These are phyloP conservation scores for Xylariaceae sp. DNA, from an alignment of 2,329 filamentous ascomycete genomes.

Conservation along the genomic window DNA sequence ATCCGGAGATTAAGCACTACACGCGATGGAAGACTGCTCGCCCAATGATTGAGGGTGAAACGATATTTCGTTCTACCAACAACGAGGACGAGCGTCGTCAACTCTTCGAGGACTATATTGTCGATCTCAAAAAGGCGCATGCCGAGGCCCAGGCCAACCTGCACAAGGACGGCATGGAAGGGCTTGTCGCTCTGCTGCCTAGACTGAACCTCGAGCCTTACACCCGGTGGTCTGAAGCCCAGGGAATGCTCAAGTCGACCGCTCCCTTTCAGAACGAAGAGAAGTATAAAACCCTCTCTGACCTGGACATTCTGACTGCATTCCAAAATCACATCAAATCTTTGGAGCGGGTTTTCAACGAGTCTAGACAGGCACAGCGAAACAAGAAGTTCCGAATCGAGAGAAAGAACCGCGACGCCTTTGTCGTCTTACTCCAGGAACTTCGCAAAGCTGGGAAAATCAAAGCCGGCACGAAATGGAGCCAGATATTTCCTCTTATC, in stretches of 20 bases:
- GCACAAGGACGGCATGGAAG: constrained; percentile 77
- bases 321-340: constrained; percentile 95
- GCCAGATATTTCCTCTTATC: constrained; percentile 67
- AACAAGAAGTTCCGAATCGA: constrained; percentile 73
- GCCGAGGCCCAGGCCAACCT: constrained; percentile 66
- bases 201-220: constrained; percentile 84
- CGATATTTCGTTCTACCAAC: constrained; percentile 86
- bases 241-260: constrained; percentile 72
- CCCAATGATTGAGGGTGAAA: constrained; percentile 90
- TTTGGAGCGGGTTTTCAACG: constrained; percentile 86
- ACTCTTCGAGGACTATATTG: constrained; percentile 89
- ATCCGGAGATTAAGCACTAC: constrained; percentile 95
- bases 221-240: constrained; percentile 89
- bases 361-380: constrained; percentile 83
- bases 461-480: constrained; percentile 88
- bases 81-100: constrained; percentile 82
- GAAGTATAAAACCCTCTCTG: constrained; percentile 79
- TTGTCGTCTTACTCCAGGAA: constrained; percentile 67
- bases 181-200: constrained; percentile 71
- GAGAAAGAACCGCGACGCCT: constrained; percentile 80
- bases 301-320: constrained; percentile 82
- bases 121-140: constrained; percentile 75
- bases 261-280: constrained; percentile 72
- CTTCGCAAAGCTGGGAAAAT: constrained; percentile 73
- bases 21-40: constrained; percentile 95